Evolutionary conservation across 768 basidiomycete genomes (phyloP), one percentile per base, ranked within the genome.

Genomic region (Boletales sp.): DNA sequence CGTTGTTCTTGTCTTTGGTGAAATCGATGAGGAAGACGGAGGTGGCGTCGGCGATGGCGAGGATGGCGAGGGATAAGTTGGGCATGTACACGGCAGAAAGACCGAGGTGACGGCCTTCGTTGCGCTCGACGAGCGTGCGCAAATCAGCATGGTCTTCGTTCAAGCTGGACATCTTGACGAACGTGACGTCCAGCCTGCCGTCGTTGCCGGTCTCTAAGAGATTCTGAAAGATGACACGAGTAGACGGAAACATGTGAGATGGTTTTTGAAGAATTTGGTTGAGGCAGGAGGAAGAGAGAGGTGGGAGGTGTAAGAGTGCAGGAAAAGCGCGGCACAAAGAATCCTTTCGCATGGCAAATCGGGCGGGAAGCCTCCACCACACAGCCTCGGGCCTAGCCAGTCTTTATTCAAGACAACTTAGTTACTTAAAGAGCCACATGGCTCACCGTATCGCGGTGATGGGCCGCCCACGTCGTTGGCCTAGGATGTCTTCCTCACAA

Each of bases 91-190:
- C 18, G 21, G 57, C 56, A 1, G 67, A 68, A 29, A 68, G 60
- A 37, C 67, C 67, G 6, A 68, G 62, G 40, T 68, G 51, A 14
- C 60, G 66, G 15, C 68, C 67, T 10, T 69, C 68, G 51, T 68
- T 68, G 50, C 66, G 58, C 40, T 66, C 58, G 3, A 68, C 55
- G 45, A 68, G 31, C 17, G 49, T 50, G 29, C 58, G 54, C 11
- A 68, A 29, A 12, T 54, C 53, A 24, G 47, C 4, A 36, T 53
- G 31, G 34, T 68, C 68, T 11, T 62, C 53, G 37, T 64, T 58
- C 32, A 68, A 45, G 40, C 45, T 40, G 4, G 60, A 43, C 57
- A 67, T 54, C 14, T 50, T 54, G 46, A 57, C 27, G 12, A 55
- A 15, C 19, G 47, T 12, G 27, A 60, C 40, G 0, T 57, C 50